Conservation (phyloP, 164 flowering plant species). For the Berberis thunbergii region DNA sequence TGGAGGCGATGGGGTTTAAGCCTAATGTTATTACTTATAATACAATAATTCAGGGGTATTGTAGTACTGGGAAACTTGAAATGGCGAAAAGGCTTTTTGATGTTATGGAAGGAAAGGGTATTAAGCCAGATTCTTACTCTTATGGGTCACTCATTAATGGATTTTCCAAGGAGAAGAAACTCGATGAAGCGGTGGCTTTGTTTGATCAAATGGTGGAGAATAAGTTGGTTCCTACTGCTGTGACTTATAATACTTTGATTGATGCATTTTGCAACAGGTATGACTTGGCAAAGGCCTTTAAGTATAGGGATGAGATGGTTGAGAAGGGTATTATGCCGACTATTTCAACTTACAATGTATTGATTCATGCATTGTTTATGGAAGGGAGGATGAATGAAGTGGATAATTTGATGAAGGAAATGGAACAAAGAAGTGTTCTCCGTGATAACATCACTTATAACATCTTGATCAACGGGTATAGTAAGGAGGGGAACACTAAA, state of each 20-base stretch:
- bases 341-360: conserved; percentile 56
- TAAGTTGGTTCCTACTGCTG: conserved; percentile 48
- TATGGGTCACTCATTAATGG: conserved; percentile 52
- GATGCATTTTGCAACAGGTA: conserved; percentile 69
- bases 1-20: conserved; percentile 58
- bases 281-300: conserved; percentile 43
- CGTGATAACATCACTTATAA: conserved; percentile 68
- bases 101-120: conserved; percentile 43
- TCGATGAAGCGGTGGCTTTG: conserved; percentile 50
- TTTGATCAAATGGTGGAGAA: conserved; percentile 43
- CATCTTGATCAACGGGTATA: conserved; percentile 71
- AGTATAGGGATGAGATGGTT: conserved; percentile 60
- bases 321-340: conserved; percentile 46
- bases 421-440: conserved; percentile 34
- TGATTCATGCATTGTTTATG: conserved; percentile 66
- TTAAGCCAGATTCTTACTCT: conserved; percentile 55
- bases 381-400: conserved; percentile 42
- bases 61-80: conserved; percentile 39
- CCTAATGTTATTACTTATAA: conserved; percentile 70
- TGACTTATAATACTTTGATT: conserved; percentile 59
- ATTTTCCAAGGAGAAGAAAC: conserved; percentile 51
- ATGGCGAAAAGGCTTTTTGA: conserved; percentile 35
- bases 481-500: conserved; percentile 46
- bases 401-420: conserved; percentile 53
- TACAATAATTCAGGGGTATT: conserved; percentile 64